phyloP scores from a whole-genome alignment of 1,284 basidiomycete genomes.

The Erythrobasidium hasegawianum region DNA sequence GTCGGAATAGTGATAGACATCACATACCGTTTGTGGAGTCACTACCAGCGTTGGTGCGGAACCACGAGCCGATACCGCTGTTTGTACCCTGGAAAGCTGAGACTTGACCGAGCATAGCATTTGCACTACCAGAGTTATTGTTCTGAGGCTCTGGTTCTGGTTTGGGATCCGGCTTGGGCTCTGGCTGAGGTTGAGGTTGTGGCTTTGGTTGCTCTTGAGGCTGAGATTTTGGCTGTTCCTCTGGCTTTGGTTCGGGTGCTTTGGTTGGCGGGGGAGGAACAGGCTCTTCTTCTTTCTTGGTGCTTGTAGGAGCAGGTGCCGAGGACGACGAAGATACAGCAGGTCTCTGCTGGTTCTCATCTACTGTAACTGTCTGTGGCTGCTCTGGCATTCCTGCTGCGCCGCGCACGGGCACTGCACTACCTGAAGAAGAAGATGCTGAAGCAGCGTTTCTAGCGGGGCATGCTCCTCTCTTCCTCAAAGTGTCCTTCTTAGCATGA shows the following conservation, averaged over 20 bases:
- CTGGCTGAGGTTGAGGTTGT: neutral
- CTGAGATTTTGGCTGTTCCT: no score
- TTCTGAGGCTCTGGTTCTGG: no score
- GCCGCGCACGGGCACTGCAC: neutral
- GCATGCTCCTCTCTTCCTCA: neutral
- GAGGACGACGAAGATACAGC: neutral
- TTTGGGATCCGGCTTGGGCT: no score
- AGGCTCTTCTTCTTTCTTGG: no score
- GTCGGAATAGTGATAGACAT: no score
- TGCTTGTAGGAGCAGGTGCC: neutral
- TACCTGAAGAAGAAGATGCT: no score
- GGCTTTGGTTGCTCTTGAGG: neutral
- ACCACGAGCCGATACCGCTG: slow-evolving; percentile 27
- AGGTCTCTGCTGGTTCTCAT: no score
- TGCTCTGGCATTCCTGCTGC: neutral
- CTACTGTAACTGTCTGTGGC: no score
- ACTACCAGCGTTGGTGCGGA: slow-evolving; percentile 18
- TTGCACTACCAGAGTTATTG: neutral
- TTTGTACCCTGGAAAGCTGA: slow-evolving; percentile 22
- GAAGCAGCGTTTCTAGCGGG: neutral
- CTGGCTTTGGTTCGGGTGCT: neutral
- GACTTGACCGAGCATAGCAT: slow-evolving; percentile 13
- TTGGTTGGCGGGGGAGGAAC: neutral
- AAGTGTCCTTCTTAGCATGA: neutral
- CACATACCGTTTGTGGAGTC: slow-evolving; percentile 30